phyloP scores from a whole-genome alignment of 2,329 filamentous ascomycete species.

The Penicillium sp. region DNA sequence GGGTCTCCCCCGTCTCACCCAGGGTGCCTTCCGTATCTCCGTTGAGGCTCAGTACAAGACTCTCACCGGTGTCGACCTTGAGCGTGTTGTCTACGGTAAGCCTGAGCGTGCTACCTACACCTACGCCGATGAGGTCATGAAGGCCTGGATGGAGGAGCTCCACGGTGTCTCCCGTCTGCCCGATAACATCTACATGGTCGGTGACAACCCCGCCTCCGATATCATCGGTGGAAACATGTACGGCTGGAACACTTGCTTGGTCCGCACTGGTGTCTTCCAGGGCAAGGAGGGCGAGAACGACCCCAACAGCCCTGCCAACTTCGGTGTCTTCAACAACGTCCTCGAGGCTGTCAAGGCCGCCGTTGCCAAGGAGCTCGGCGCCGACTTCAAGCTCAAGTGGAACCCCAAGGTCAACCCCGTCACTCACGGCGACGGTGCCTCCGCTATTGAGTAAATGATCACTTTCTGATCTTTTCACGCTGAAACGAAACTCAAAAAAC shows the following conservation, averaged over 20 bases:
- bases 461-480: constrained; percentile 10
- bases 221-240: constrained; percentile 78
- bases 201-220: constrained; percentile 72
- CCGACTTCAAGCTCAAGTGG: constrained; percentile 72
- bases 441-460: constrained; percentile 54
- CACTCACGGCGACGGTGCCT: constrained; percentile 53
- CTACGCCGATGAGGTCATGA: constrained; percentile 72
- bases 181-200: constrained; percentile 73
- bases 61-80: constrained; percentile 67
- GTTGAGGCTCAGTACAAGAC: constrained; percentile 66
- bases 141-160: constrained; percentile 72
- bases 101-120: constrained; percentile 74
- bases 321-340: constrained; percentile 73
- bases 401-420: constrained; percentile 70
- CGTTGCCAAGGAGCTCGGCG: constrained; percentile 67
- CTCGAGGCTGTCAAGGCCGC: constrained; percentile 69
- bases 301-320: constrained; percentile 72
- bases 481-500: constrained; percentile 17
- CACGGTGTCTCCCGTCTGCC: constrained; percentile 70
- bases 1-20: constrained; percentile 64
- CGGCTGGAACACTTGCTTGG: constrained; percentile 77
- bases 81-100: constrained; percentile 76
- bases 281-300: constrained; percentile 66
- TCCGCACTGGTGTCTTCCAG: constrained; percentile 76
- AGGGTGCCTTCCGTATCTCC: constrained; percentile 72